Evolutionary conservation across 495 filamentous ascomycete species (phyloP).

Genomic region (Penicillium robsamsonii): DNA sequence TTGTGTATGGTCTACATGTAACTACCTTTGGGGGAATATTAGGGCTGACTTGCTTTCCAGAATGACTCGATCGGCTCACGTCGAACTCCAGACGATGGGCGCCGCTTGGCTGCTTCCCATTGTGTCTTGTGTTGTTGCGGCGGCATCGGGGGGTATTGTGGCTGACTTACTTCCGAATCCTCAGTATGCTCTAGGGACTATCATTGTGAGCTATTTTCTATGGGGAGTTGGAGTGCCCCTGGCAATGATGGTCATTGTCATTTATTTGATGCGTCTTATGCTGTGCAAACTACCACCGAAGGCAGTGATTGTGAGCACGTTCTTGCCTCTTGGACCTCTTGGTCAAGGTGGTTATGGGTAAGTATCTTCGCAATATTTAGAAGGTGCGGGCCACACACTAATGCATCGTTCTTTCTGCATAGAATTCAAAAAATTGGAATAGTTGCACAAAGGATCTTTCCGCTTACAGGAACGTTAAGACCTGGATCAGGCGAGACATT

Average conservation of each 20-base stretch:
- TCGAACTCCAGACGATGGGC: neutral
- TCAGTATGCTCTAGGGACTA: conserved; percentile 44
- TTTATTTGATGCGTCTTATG: conserved; percentile 54
- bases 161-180: conserved; percentile 41
- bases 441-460: neutral
- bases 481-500: neutral
- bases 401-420: neutral
- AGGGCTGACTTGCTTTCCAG: conserved; percentile 11
- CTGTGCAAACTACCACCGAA: conserved; percentile 46
- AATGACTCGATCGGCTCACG: conserved; percentile 34
- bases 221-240: conserved; percentile 54
- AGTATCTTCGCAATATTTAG: neutral
- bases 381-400: neutral
- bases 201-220: conserved; percentile 50
- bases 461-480: neutral
- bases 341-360: conserved; percentile 37
- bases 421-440: neutral
- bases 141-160: conserved; percentile 48
- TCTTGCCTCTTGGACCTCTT: conserved; percentile 54
- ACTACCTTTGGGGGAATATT: neutral
- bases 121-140: conserved; percentile 48
- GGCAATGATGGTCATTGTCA: conserved; percentile 43
- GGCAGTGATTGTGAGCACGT: conserved; percentile 52
- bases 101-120: conserved; percentile 53
- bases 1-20: conserved; percentile 14